Percentiles rank a stretch among this genome's conserved stretches.
phyloP scores from a whole-genome alignment of 2,329 filamentous ascomycete species.

The Orbilia brochopaga region DNA sequence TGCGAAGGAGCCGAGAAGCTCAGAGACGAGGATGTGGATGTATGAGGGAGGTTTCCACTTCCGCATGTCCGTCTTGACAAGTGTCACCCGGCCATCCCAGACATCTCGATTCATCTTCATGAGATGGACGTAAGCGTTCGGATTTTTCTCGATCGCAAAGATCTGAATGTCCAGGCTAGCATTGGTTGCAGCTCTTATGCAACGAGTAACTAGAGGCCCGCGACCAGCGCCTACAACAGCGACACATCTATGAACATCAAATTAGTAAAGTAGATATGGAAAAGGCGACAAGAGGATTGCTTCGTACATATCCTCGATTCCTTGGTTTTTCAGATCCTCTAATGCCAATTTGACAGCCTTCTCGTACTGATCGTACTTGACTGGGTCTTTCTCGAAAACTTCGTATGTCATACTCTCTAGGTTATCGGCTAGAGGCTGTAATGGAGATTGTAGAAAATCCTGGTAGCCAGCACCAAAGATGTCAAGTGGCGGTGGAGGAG shows the following conservation, averaged over 20 bases:
- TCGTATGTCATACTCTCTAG: constrained; percentile 97
- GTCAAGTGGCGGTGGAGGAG: constrained; percentile 68
- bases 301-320: constrained; percentile 44
- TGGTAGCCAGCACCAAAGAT: constrained; percentile 76
- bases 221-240: constrained; percentile 93
- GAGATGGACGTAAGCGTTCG: constrained; percentile 92
- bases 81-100: constrained; percentile 81
- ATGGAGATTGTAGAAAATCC: constrained; percentile 91
- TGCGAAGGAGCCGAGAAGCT: constrained; percentile 91
- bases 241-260: constrained; percentile 64
- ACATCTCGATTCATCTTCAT: constrained; percentile 80
- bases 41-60: constrained; percentile 86
- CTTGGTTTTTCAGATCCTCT: constrained; percentile 73
- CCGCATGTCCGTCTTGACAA: constrained; percentile 97
- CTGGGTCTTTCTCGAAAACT: constrained; percentile 96
- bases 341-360: constrained; percentile 80
- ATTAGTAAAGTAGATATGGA: background rate
- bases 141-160: constrained; percentile 97
- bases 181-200: constrained; percentile 76
- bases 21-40: constrained; percentile 92
- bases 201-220: constrained; percentile 87
- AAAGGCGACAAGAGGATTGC: background rate
- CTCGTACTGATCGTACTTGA: constrained; percentile 98
- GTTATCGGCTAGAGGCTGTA: constrained; percentile 95
- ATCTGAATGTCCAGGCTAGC: constrained; percentile 80